Base-by-base conservation (phyloP, 352 stramenopile genomes). In the Aphanomyces euteiches region DNA sequence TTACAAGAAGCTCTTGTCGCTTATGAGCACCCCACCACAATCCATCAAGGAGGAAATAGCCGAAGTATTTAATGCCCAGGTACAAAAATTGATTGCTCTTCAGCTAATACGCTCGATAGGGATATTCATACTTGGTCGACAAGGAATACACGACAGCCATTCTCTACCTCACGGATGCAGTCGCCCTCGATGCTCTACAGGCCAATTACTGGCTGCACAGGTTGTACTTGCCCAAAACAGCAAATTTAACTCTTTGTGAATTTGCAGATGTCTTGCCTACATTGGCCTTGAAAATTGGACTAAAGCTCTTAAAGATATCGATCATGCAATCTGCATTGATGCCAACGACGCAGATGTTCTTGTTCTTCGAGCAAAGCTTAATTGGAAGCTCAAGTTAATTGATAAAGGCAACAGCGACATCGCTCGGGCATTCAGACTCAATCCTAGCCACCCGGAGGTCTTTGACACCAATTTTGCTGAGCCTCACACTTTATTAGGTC, bases 311-410 rank as follows among this genome's bases (percentile, higher is more conserved):
- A 79, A 83, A 50, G 85, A 93, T 66, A 76, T 90, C 8, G 84
- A 92, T 69, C 85, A 93, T 75, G 92, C 85, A 47, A 85, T 92
- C 28, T 90, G 83, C 43, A 74, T 95, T 40, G 90, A 95, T 50
- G 77, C 72, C 12, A 71, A 74, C 5, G 85, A 95, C 48, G 85
- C 89, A 74, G 86, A 93, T 76, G 92, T 91, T 65, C 89, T 91
- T 74, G 82, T 93, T 21, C 72, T 95, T 61, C 82, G 87, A 0
- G 84, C 85, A 21, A 92, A 92, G 72, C 74, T 95, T 12, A 84
- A 91, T 61, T 91, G 86, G 86, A 78, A 77, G 40, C 78, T 93
- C 28, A 82, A 90, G 59, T 79, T 90, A 76, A 84, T 90, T 54
- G 84, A 92, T 47, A 86, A 87, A 64, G 85, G 84, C 17, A 87